Evolutionary conservation across 495 filamentous ascomycete genomes (phyloP), one percentile per base, ranked within the genome.

Genomic region (Staphylotrichum tortipilum): DNA sequence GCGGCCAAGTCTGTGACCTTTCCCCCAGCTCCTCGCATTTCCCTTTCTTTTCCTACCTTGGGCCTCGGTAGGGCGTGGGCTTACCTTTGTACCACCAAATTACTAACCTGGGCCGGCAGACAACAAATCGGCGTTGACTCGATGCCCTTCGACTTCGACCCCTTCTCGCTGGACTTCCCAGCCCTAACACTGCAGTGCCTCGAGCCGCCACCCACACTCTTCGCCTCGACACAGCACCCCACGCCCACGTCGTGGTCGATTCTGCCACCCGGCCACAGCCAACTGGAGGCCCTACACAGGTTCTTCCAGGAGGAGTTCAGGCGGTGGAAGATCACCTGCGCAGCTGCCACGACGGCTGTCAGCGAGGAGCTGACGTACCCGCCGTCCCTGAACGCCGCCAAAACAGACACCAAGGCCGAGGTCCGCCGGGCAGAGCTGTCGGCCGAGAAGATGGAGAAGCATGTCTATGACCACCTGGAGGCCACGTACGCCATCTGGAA

Each of bases 161-260:
- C 89, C 26, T 81, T 86, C 49, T 66, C 81, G 21, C 78, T 92
- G 52, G 85, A 83, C 22, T 94, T 94, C 55, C 88, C 88, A 7
- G 82, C 83, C 17, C 76, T 95, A 18, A 85, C 82, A 33, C 77
- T 95, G 7, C 83, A 83, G 52, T 82, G 90, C 52, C 81, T 95
- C 3, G 81, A 84, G 34, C 72, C 84, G 23, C 89, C 89, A 14
- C 81, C 85, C 11, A 86, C 84, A 1, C 67, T 95, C 3, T 86
- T 86, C 62, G 71, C 80, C 5, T 78, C 76, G 1, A 85, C 80
- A 4, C 85, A 79, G n/a, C 75, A 91, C 50, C 67, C 87, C 3
- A 84, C 78, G 2, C 67, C 76, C 3, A 73, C 78, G 7, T 86
- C 87, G 0, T 95, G 89, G 78, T 84, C 85, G 3, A 71, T 92